These are phyloP conservation scores for Coemansia sp. DNA, from an alignment of 192 early-diverging fungal species.

Conservation along the genomic window DNA sequence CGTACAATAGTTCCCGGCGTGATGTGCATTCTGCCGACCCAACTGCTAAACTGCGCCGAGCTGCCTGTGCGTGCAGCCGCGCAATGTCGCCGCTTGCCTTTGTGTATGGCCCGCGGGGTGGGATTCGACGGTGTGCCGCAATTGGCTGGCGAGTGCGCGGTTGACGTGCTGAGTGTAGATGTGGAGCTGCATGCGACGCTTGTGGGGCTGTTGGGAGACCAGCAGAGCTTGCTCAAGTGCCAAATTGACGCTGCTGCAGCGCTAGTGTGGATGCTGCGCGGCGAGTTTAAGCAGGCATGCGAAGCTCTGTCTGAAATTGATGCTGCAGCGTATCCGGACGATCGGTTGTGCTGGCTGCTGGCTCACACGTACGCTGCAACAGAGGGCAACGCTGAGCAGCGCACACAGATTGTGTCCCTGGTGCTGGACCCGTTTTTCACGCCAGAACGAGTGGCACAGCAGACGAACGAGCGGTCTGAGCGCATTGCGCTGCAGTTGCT, in stretches of 20 bases:
- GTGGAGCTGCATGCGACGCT: conserved; percentile 15
- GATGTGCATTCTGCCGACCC: conserved; percentile 24
- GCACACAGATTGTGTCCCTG: conserved; percentile 11
- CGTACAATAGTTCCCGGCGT: conserved; percentile 25
- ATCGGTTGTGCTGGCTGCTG: conserved; percentile 15
- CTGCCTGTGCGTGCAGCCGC: conserved; percentile 7
- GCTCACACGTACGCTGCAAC: conserved; percentile 29
- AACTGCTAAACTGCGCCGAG: conserved; percentile 9
- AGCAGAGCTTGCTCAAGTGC: neutral
- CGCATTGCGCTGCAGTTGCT: conserved; percentile 18
- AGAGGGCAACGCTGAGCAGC: conserved; percentile 9
- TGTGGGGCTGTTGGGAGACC: neutral
- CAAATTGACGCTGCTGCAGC: conserved; percentile 17
- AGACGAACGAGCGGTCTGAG: conserved; percentile 15
- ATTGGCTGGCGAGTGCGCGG: conserved; percentile 15
- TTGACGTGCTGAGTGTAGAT: conserved; percentile 31
- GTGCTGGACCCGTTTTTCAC: conserved; percentile 19
- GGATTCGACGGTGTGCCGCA: conserved; percentile 9
- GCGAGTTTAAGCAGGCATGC: conserved; percentile 14
- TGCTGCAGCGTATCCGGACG: neutral
- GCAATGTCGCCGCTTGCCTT: conserved; percentile 29
- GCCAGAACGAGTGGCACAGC: neutral
- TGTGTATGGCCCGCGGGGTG: conserved; percentile 9
- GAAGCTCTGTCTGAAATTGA: conserved; percentile 3
- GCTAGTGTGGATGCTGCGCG: conserved; percentile 31